Base-by-base conservation (phyloP, 495 filamentous ascomycete species). In the Podospora fimiseda region DNA sequence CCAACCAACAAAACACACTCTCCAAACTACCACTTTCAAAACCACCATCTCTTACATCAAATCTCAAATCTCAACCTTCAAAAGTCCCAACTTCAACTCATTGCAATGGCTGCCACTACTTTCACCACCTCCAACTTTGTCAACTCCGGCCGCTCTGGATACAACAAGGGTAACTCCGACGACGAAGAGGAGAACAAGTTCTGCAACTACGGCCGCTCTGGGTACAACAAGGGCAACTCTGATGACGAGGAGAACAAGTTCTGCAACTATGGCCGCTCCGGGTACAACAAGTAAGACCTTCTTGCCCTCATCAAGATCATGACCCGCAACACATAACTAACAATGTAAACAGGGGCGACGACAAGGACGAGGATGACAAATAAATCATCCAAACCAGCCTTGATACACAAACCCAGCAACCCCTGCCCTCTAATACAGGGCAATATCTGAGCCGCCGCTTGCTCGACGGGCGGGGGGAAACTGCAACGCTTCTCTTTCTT, bases 131-230 rank as follows among this genome's bases (percentile, higher is more conserved):
- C 62, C 57, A 55, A 77, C 69, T 80, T 79, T 58, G 80, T 81
- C 56, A 82, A 74, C 53, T 81, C 78, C 63, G 74, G 73, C 53
- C 74, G 74, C 55, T 71, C 67, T 30, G 74, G 74, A 36, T 77
- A 77, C 66, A 77, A 75, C 65, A 74, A 74, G 60, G 60, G 57
- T 33, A 70, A 70, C 46, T 67, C 67, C 13, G 66, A 70, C 50
- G 62, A 69, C 22, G 72, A 73, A 11, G 67, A 71, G 36, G 63
- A 63, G 39, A 63, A 65, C 51, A 60, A 65, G 55, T 55, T 56
- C 40, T 19, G 30, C 51, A 66, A 63, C 60, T 65, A 65, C 48
- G 72, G 73, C 62, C 70, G 72, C 44, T 67, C 63, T 15, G 71
- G 70, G 41, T 73, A 73, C 65, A 73, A 71, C 69, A 72, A 65